Evolutionary conservation across 108 stramenopile species (phyloP).

Genomic region (Skeletonema marinoi): DNA sequence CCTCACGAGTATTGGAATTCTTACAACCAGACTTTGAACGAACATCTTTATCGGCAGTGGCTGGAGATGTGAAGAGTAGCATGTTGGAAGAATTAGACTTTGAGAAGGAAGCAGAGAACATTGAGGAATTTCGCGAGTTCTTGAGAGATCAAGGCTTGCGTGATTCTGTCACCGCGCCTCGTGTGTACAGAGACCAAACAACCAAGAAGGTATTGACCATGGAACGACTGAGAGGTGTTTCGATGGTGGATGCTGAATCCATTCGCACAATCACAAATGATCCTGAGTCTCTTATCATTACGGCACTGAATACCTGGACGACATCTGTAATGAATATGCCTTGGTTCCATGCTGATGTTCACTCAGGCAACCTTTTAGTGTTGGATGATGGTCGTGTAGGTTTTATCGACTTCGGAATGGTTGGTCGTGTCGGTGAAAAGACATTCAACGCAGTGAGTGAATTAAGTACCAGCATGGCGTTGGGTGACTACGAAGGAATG

Average conservation of each 20-base stretch:
- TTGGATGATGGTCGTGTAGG: conserved; percentile 92
- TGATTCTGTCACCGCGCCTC: conserved; percentile 77
- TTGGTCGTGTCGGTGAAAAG: conserved; percentile 88
- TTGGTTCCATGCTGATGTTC: conserved; percentile 98
- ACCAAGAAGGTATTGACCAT: conserved; percentile 90
- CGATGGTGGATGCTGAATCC: conserved; percentile 88
- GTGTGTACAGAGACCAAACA: conserved; percentile 63
- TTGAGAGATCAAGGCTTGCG: conserved; percentile 64
- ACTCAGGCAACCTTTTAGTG: conserved; percentile 86
- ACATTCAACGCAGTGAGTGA: conserved; percentile 89
- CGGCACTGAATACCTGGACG: conserved; percentile 96
- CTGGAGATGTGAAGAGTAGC: conserved; percentile 79
- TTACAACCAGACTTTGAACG: conserved; percentile 91
- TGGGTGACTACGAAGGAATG: conserved; percentile 85
- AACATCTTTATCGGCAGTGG: conserved; percentile 82
- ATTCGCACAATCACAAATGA: conserved; percentile 68
- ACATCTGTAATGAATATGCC: conserved; percentile 85
- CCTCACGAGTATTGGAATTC: conserved; percentile 87
- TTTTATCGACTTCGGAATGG: conserved; percentile 98
- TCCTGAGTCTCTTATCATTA: conserved; percentile 85
- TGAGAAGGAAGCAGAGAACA: conserved; percentile 87
- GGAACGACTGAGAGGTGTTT: conserved; percentile 88
- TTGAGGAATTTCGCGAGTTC: conserved; percentile 89
- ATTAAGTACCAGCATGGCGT: conserved; percentile 73
- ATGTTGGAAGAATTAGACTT: conserved; percentile 97